Base-by-base conservation (phyloP, 2,329 filamentous ascomycete species). In the Ophiostoma tasmaniense region DNA sequence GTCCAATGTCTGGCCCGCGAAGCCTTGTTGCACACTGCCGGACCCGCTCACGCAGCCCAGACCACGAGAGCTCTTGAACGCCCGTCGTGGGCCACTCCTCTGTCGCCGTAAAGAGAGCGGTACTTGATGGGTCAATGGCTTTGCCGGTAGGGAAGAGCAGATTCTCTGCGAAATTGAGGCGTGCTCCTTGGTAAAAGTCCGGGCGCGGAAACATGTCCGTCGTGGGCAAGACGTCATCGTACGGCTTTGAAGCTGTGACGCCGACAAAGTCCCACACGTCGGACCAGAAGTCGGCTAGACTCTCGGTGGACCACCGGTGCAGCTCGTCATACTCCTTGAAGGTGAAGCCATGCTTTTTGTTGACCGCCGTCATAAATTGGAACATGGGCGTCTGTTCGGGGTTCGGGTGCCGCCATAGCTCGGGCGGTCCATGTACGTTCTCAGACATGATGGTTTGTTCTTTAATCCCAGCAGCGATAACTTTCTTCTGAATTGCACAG, bases 121-220 rank as follows among this genome's bases (percentile, higher is more conserved):
- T 79, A 4, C 84, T 82, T 64, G 87, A 78, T 66, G 89, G 85
- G 72, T 89, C 80, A 7, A 87, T 78, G 50, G 85, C 81, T 66
- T 82, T 82, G 3, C 67, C 69, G 3, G 73, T 64, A 10, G 94
- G 94, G 77, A 89, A 97, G 3, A 99, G 87, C 68, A 98, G 83
- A 77, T 99, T 99, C 80, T 98, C 92, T 33, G 94, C 93, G 77
- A 97, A 98, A 78, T 98, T 99, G 73, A 98, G 83, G 70, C 83
- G 87, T 17, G 91, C 86, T 11, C 89, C 89, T 69, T 87, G 78
- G 77, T 97, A 98, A 82, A 97, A 98, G 70, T 88, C 82, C 8
- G 94, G 93, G 30, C 92, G 88, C 30, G 94, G 94, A 75, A 93
- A 98, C 84, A 98, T 90, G 64, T 86, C 82, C 6, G 87, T 84